Base-by-base conservation (phyloP, 192 early-diverging fungal genomes). In the Physocladia obscura region DNA sequence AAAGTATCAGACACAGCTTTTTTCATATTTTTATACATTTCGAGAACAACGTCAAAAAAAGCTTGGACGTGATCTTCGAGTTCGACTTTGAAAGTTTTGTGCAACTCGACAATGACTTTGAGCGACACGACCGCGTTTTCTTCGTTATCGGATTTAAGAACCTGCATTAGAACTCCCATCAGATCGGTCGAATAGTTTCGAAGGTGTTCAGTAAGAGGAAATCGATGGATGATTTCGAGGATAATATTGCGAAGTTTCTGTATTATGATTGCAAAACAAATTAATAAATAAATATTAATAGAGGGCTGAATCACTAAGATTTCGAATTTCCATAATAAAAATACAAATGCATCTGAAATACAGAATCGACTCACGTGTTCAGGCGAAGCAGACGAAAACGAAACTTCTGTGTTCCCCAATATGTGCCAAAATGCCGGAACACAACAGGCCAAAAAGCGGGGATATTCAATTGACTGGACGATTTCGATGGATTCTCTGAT, bases 81-180 rank as follows among this genome's bases (percentile, higher is more conserved):
- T 17, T 84, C 70, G 47, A 87, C 73, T 47, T 92, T 92, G 70
- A 89, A 96, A 29, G 83, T 85, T 65, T 94, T 92, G 72, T 99
- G 94, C 58, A 99, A 82, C 65, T 99, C 97, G 52, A 95, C 92
- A 56, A 98, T 92, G 38, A 95, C 92, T 73, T 97, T 97, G 26
- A 99, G 79, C 68, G 91, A 90, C 1, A 94, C 82, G 19, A 93
- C 91, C 4, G 91, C 96, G 68, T 98, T 98, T n/a, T 99, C 97
- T 76, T 99, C 97, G 71, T 99, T 97, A 71, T 99, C 97, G 24
- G 85, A 81, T 60, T 82, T 82, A 17, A 99, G 81, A 17, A 97
- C 79, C 36, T 88, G 73, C 81, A 98, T 71, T 17, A 87, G 87
- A 17, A 88, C 79, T 31, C 84, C 85, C 60, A 93, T 88, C 44